Conservation (phyloP, 2,329 filamentous ascomycete species). For the Xylaria sp. region DNA sequence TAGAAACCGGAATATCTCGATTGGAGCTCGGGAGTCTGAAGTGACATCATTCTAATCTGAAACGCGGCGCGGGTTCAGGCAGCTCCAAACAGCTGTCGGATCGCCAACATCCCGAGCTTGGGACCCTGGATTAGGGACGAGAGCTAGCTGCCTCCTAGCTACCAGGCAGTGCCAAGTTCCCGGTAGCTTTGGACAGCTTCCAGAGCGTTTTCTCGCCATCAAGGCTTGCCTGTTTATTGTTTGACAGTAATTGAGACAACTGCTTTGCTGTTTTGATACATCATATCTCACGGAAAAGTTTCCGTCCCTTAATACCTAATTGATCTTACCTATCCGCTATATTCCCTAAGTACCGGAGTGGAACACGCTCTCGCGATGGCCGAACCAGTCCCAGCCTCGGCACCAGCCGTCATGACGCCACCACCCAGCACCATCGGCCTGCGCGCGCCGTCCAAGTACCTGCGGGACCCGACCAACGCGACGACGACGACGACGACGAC, state of each 20-base stretch:
- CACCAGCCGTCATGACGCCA: conserved; percentile 3
- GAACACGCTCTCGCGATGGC: conserved; percentile 26
- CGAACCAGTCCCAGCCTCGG: conserved; percentile 12
- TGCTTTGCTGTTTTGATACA: no score
- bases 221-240: no score
- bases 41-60: background rate
- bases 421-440: conserved; percentile 39
- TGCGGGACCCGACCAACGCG: conserved; percentile 30
- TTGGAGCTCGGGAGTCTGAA: background rate
- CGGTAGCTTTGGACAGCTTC: no score
- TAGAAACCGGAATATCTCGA: background rate
- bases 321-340: no score
- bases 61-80: background rate
- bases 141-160: no score
- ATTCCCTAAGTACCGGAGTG: no score
- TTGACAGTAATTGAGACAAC: no score
- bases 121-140: no score
- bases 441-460: conserved; percentile 55
- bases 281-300: no score
- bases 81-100: background rate
- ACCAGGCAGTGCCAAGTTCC: no score
- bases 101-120: background rate
- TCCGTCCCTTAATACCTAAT: no score
- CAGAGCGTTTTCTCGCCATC: no score
- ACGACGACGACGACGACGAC: conserved; percentile 26